Percentiles rank a stretch among this genome's conserved stretches.
These are phyloP conservation scores for Stenocarpella maydis DNA, from an alignment of 2,329 filamentous ascomycete species.

Conservation along the genomic window DNA sequence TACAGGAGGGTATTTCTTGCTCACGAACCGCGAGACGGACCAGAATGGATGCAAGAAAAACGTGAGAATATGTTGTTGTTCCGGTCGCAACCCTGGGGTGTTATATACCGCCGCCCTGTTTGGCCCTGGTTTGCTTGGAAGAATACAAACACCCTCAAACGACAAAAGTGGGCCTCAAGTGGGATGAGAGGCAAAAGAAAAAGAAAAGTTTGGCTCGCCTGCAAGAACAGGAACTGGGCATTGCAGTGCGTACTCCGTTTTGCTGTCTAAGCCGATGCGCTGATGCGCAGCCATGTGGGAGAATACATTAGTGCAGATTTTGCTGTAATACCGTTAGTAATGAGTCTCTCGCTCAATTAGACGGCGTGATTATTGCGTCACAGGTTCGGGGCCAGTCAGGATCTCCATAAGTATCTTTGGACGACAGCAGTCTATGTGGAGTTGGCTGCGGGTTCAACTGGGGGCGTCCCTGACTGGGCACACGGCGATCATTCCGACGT, in stretches of 20 bases:
- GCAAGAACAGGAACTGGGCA: neutral
- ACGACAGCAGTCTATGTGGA: conserved; percentile 10
- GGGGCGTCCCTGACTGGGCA: conserved; percentile 4
- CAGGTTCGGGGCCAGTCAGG: neutral
- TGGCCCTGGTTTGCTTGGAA: neutral
- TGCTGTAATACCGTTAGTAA: conserved; percentile 22
- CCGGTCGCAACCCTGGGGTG: neutral
- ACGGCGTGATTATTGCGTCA: conserved; percentile 26
- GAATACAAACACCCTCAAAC: neutral
- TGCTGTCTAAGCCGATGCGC: neutral
- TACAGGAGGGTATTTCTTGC: neutral
- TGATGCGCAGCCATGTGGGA: conserved; percentile 1
- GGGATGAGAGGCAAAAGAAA: neutral
- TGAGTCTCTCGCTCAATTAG: conserved; percentile 22
- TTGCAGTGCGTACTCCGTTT: neutral
- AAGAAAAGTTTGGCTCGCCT: neutral
- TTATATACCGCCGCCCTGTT: neutral
- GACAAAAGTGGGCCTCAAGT: neutral
- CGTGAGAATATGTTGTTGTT: neutral
- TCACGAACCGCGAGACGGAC: conserved; percentile 12
- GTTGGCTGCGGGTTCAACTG: conserved; percentile 16
- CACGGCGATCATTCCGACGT: conserved; percentile 19
- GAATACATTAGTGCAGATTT: neutral
- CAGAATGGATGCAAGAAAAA: conserved; percentile 20
- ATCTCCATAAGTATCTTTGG: conserved; percentile 11